These are phyloP conservation scores for Eucalyptus dawsonii DNA, from an alignment of 345 rosid genomes.

Conservation along the genomic window DNA sequence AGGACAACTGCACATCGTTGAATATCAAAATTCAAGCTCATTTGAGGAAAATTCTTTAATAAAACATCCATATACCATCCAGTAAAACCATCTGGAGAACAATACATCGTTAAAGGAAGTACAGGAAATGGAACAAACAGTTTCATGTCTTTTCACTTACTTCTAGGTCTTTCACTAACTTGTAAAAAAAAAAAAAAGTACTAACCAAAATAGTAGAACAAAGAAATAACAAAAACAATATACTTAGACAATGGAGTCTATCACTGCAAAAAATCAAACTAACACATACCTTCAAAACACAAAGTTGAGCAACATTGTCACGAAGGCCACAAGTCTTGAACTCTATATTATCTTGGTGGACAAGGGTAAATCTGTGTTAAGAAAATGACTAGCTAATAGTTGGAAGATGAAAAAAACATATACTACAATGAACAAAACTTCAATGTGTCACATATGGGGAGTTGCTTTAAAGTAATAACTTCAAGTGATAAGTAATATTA, in stretches of 20 bases:
- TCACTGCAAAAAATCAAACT: neutral
- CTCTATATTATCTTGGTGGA: conserved; percentile 72
- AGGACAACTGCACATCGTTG: neutral
- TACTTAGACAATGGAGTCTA: neutral
- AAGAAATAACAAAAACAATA: neutral
- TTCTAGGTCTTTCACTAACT: neutral
- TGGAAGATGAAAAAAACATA: neutral
- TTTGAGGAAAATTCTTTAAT: neutral
- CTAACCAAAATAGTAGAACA: neutral
- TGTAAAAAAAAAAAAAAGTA: neutral
- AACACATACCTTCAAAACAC: conserved; percentile 69
- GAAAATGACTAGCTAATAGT: conserved; percentile 11
- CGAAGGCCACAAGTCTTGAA: conserved; percentile 78
- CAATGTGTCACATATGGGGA: neutral
- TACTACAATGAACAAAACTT: neutral
- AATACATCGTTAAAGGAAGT: neutral
- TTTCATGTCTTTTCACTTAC: neutral
- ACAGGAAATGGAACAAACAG: neutral
- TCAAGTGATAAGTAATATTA: neutral
- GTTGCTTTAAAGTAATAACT: neutral
- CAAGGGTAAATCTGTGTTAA: conserved; percentile 62
- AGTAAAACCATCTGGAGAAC: neutral
- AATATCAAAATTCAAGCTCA: neutral
- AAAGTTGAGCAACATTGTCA: conserved; percentile 88
- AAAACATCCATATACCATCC: neutral